Conservation (phyloP, 148 eudicot species). For the Tetragonia tetragonoides region DNA sequence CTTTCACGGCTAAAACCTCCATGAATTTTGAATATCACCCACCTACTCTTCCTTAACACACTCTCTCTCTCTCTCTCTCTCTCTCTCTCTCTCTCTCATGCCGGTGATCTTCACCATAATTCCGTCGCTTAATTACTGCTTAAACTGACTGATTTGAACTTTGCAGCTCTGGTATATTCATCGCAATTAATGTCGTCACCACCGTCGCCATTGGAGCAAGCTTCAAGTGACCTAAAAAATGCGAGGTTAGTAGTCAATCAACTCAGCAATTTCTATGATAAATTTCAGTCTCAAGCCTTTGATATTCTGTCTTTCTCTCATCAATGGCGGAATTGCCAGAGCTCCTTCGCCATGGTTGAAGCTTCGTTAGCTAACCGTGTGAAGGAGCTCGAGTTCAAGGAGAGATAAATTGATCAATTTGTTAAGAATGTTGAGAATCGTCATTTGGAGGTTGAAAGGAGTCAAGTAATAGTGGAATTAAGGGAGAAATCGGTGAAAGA, state of each 20-base stretch:
- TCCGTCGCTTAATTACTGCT: too few relatives aligned
- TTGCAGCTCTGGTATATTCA: neutral
- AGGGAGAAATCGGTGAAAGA: slow-evolving; percentile 1
- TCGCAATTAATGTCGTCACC: neutral
- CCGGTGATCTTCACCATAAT: too few relatives aligned
- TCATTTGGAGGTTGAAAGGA: neutral
- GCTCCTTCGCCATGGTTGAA: slow-evolving; percentile 4
- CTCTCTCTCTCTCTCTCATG: too few relatives aligned
- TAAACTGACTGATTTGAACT: neutral
- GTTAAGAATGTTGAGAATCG: neutral
- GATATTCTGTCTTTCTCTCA: neutral
- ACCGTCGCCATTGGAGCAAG: slow-evolving; percentile 17
- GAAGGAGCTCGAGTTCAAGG: slow-evolving; percentile 13
- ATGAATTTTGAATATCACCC: too few relatives aligned
- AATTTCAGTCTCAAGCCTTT: slow-evolving; percentile 2
- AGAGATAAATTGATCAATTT: neutral
- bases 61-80: too few relatives aligned
- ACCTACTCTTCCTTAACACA: too few relatives aligned
- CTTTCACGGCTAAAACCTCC: too few relatives aligned
- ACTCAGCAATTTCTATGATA: neutral
- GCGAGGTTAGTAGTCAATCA: slow-evolving; percentile 7
- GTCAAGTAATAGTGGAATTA: slow-evolving; percentile 4
- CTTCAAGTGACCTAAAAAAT: neutral
- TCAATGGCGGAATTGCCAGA: slow-evolving; percentile 19
- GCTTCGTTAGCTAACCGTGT: slow-evolving; percentile 7